Conservation (phyloP, 1,284 basidiomycete species). For the Pholiota adiposa region DNA sequence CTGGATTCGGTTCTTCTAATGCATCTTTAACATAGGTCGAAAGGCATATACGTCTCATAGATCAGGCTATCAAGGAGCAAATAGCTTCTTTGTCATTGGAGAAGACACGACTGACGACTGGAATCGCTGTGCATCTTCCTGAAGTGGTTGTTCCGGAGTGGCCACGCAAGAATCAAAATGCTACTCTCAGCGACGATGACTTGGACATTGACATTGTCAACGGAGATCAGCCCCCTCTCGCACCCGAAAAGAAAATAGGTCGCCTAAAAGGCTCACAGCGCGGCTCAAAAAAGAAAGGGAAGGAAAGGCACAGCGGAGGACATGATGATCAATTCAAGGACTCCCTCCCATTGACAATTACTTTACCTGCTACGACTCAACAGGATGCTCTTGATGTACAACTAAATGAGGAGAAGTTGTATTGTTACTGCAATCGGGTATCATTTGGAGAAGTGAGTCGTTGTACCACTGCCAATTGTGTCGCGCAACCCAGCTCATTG, state of each 20-base stretch:
- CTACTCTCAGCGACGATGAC: slow-evolving; percentile 18
- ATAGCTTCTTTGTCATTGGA: slow-evolving; percentile 62
- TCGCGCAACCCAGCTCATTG: slow-evolving; percentile 10
- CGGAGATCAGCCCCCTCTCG: slow-evolving; percentile 10
- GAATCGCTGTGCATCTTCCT: slow-evolving; percentile 59
- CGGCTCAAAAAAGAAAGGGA: slow-evolving; percentile 19
- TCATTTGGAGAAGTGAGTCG: slow-evolving; percentile 74
- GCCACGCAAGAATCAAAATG: slow-evolving; percentile 34
- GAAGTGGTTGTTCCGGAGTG: slow-evolving; percentile 60
- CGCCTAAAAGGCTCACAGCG: slow-evolving; percentile 1
- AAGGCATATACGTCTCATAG: slow-evolving; percentile 71
- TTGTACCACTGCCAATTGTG: slow-evolving; percentile 14
- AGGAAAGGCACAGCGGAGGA: slow-evolving; percentile 27
- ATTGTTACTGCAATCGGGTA: slow-evolving; percentile 78
- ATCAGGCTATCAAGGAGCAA: slow-evolving; percentile 76
- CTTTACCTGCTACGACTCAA: slow-evolving; percentile 36
- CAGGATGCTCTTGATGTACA: slow-evolving; percentile 15
- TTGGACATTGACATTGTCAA: slow-evolving; percentile 10
- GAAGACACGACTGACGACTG: slow-evolving; percentile 54
- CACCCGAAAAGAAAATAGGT: background rate
- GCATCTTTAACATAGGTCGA: slow-evolving; percentile 49
- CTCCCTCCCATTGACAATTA: slow-evolving; percentile 42
- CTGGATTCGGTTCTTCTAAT: background rate
- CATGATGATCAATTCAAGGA: slow-evolving; percentile 17
- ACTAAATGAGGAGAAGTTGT: slow-evolving; percentile 59